A percentile compares a stretch with the other conserved stretches of the same genome.
Evolutionary conservation across 805 yeast genomes (phyloP).

Genomic region (Yamadazyma ubonensis): DNA sequence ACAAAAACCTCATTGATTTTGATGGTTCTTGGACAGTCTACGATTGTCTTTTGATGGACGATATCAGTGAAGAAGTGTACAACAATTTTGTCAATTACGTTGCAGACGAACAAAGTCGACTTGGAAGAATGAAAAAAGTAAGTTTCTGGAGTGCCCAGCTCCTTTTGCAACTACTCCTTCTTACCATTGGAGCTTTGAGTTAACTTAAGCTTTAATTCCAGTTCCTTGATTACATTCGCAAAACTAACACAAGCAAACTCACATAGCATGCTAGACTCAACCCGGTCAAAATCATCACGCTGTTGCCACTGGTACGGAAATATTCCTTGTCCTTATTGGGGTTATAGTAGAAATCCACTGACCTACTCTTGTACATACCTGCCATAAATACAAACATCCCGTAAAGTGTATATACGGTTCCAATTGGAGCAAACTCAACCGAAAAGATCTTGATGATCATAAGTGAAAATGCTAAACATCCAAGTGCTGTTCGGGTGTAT

Average conservation of each 20-base stretch:
- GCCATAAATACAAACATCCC: conserved; percentile 45
- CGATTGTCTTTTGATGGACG: conserved; percentile 89
- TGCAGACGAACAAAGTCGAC: conserved; percentile 77
- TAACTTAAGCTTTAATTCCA: not conserved
- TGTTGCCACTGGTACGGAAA: conserved; percentile 61
- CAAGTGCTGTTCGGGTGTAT: conserved; percentile 69
- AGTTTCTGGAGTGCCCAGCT: conserved; percentile 93
- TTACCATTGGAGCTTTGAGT: conserved; percentile 69
- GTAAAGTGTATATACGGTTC: conserved; percentile 62
- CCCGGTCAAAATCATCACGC: conserved; percentile 50
- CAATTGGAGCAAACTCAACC: conserved; percentile 62
- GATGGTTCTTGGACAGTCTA: conserved; percentile 97
- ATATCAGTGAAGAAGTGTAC: conserved; percentile 83
- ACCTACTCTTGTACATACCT: conserved; percentile 36
- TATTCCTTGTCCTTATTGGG: conserved; percentile 38
- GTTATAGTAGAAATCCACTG: conserved; percentile 38
- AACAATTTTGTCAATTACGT: conserved; percentile 88
- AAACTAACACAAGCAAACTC: conserved; percentile 50
- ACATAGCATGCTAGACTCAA: conserved; percentile 53
- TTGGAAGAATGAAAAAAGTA: conserved; percentile 72
- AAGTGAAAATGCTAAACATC: conserved; percentile 63
- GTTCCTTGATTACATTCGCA: conserved; percentile 32
- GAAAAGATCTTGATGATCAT: conserved; percentile 65
- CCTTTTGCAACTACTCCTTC: conserved; percentile 66
- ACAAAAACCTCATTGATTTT: conserved; percentile 77